phyloP scores from a whole-genome alignment of 768 basidiomycete species.

The Tylopilus sp. region DNA sequence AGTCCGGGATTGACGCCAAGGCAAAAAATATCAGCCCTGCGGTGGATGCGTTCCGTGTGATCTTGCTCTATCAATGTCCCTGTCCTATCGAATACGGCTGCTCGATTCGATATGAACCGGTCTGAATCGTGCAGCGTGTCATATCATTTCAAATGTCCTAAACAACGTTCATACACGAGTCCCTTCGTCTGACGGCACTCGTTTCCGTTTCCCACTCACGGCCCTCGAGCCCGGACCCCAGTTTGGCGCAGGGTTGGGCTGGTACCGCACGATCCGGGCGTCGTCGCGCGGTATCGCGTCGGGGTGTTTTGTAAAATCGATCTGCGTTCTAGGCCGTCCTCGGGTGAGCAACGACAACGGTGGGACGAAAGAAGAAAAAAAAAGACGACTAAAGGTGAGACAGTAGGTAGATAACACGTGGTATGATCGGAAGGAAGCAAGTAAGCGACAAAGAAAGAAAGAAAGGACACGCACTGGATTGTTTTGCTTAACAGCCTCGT shows the following conservation, averaged over 20 bases:
- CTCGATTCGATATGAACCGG: no score
- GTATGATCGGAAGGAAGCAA: not conserved
- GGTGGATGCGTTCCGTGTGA: no score
- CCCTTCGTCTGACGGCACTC: slow-evolving; percentile 22
- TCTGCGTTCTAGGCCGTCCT: slow-evolving; percentile 36
- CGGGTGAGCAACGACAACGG: not conserved
- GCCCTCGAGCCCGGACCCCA: slow-evolving; percentile 90
- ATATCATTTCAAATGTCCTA: no score
- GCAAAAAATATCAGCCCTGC: no score
- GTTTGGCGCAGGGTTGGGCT: slow-evolving; percentile 83
- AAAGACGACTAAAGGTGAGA: no score
- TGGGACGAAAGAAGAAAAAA: no score
- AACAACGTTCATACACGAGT: no score
- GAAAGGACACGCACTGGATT: slow-evolving; percentile 50
- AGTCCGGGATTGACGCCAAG: no score
- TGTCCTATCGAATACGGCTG: no score
- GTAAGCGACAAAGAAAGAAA: not conserved
- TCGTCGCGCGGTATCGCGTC: slow-evolving; percentile 59
- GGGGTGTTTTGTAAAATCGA: slow-evolving; percentile 79
- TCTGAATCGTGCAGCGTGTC: no score
- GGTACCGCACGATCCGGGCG: slow-evolving; percentile 83
- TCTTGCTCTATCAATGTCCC: no score
- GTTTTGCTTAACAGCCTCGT: slow-evolving; percentile 63
- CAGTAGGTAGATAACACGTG: no score
- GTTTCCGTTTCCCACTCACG: slow-evolving; percentile 31